phyloP scores from a whole-genome alignment of 2,329 filamentous ascomycete species.

The Cercospora zeina region DNA sequence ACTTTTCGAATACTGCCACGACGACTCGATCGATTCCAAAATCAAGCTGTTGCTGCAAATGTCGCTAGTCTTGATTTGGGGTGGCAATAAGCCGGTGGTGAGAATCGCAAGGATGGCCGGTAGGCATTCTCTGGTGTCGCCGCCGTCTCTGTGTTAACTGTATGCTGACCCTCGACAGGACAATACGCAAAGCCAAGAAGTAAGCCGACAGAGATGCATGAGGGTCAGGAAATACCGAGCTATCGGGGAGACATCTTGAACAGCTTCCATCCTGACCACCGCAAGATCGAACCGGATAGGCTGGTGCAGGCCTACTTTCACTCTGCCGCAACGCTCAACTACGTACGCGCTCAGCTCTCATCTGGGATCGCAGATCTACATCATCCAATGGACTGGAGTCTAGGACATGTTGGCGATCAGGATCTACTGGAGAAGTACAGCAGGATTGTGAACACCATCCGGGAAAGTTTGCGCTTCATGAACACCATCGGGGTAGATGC shows the following conservation, averaged over 20 bases:
- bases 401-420: conserved; percentile 86
- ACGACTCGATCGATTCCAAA: conserved; percentile 87
- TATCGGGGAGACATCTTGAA: conserved; percentile 97
- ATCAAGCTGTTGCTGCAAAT: conserved; percentile 96
- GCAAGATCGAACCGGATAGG: conserved; percentile 77
- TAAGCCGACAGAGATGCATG: conserved; percentile 77
- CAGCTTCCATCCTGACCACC: conserved; percentile 73
- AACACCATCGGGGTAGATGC: conserved; percentile 87
- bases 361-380: conserved; percentile 93
- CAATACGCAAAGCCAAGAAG: conserved; percentile 97
- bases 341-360: conserved; percentile 76
- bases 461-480: conserved; percentile 84
- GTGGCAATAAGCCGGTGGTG: conserved; percentile 76
- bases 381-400: conserved; percentile 88
- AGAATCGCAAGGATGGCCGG: conserved; percentile 91
- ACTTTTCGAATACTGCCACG: conserved; percentile 93
- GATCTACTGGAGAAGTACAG: conserved; percentile 83
- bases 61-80: conserved; percentile 94
- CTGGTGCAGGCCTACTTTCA: conserved; percentile 89
- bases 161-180: conserved; percentile 2
- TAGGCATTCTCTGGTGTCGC: background rate
- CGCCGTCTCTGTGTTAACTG: background rate
- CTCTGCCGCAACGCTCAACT: conserved; percentile 92
- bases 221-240: conserved; percentile 79
- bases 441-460: conserved; percentile 79